Base-by-base conservation (phyloP, 768 basidiomycete genomes). In the Fistulinella prunicolor region DNA sequence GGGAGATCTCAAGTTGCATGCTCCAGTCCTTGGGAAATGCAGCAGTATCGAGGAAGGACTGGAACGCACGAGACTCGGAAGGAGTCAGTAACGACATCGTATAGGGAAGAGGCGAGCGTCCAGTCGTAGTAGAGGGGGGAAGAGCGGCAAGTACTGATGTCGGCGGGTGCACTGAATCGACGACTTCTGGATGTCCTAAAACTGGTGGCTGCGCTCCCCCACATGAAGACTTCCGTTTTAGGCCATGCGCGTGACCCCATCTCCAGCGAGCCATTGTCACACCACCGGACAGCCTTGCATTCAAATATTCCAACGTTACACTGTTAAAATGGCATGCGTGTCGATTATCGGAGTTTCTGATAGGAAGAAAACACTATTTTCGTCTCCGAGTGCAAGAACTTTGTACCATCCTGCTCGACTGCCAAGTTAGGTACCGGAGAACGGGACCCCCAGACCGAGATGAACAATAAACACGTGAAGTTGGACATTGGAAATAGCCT, bases 41-140 rank as follows among this genome's bases (percentile, higher is more conserved):
- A 16, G 64, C 49, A n/a, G 72, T 60, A 54, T 83, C 80, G 49
- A 87, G 76, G 60, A 88, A 87, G 22, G 81, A 75, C 69, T 86
- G 81, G 64, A 88, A 80, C 23, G 79, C 81, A 64, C 79, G 73
- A 4, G 80, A 77, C 70, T 89, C 86, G 16, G 81, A 69, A 20
- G 81, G 79, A 2, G 83, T 80, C 60, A 89, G 74, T 45, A 88
- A 71, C 23, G 84, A 75, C 82, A 82, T 83, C 32, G 53, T 53
- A 4, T 20, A 38, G n/a, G 19, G 26, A 16, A 9, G 13, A 19
- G 36, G 21, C 12, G 20, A 12, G 19, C 40, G 45, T 36, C 30
- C 26, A 22, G 38, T 42, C 32, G 47, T 39, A n/a, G 36, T 26
- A 21, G 34, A 44, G 20, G 35, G 32, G 13, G 13, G 26, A 14